phyloP scores from a whole-genome alignment of 148 eudicot genomes.

The Chenopodium suecicum region DNA sequence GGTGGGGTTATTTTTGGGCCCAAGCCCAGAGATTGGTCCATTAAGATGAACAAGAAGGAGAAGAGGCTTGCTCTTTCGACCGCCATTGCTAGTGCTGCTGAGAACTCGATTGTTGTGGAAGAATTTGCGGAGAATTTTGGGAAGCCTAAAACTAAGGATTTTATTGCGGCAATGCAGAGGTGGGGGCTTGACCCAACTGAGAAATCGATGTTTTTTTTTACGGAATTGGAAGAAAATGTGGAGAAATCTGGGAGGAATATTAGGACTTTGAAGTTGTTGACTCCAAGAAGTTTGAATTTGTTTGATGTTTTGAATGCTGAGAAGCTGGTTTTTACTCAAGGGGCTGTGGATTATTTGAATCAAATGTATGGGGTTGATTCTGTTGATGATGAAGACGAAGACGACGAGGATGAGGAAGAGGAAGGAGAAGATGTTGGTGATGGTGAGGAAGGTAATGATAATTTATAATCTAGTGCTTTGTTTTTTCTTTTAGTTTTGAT shows the following conservation, averaged over 20 bases:
- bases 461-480: neutral
- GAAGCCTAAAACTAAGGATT: conserved; percentile 89
- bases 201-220: conserved; percentile 70
- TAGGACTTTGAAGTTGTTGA: conserved; percentile 79
- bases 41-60: conserved; percentile 86
- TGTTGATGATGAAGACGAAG: conserved; percentile 44
- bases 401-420: conserved; percentile 38
- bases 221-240: conserved; percentile 72
- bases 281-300: conserved; percentile 85
- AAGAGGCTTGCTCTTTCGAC: conserved; percentile 82
- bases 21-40: conserved; percentile 83
- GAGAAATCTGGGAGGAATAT: conserved; percentile 77
- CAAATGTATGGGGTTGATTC: conserved; percentile 61
- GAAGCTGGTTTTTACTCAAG: conserved; percentile 64
- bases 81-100: conserved; percentile 64
- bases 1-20: conserved; percentile 93
- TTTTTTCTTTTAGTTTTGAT: neutral
- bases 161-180: conserved; percentile 66
- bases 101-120: conserved; percentile 62
- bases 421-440: conserved; percentile 36
- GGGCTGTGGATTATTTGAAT: conserved; percentile 81
- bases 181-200: conserved; percentile 83
- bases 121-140: conserved; percentile 67
- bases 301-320: conserved; percentile 81
- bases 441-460: conserved; percentile 29